Conservation (phyloP, 78 protist species). For the Dictyostelium capitatum region DNA sequence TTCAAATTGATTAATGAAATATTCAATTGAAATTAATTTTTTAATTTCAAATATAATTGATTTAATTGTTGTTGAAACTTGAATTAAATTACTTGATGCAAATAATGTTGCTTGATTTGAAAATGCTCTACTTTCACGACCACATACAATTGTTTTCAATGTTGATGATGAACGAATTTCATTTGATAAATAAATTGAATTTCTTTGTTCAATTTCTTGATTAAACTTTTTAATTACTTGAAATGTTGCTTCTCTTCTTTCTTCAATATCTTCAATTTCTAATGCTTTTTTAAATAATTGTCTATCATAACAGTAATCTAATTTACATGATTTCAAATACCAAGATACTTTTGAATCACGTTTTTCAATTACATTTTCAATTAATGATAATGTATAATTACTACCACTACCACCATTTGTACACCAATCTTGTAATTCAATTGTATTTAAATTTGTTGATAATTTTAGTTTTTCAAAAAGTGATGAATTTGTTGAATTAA, state of each 20-base stretch:
- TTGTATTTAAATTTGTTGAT: background rate
- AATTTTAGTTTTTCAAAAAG: background rate
- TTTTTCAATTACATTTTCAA: constrained; percentile 17
- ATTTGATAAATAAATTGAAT: constrained; percentile 37
- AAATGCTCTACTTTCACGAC: constrained; percentile 77
- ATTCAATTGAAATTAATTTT: background rate
- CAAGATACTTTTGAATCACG: constrained; percentile 44
- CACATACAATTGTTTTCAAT: constrained; percentile 30
- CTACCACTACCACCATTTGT: background rate
- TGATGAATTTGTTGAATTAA: background rate
- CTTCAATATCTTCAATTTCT: constrained; percentile 2
- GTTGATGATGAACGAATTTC: constrained; percentile 26
- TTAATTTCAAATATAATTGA: background rate
- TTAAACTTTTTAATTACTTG: constrained; percentile 30
- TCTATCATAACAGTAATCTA: constrained; percentile 65
- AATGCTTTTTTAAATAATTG: constrained; percentile 27
- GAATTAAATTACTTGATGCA: constrained; percentile 25
- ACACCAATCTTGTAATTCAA: background rate
- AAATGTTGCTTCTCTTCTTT: constrained; percentile 22
- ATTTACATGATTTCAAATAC: constrained; percentile 19
- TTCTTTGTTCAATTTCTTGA: constrained; percentile 5
- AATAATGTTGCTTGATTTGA: constrained; percentile 76
- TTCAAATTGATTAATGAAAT: background rate
- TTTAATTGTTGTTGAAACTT: background rate
- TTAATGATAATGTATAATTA: background rate